phyloP scores from a whole-genome alignment of 306 rosid genomes.

The Fragaria iinumae region DNA sequence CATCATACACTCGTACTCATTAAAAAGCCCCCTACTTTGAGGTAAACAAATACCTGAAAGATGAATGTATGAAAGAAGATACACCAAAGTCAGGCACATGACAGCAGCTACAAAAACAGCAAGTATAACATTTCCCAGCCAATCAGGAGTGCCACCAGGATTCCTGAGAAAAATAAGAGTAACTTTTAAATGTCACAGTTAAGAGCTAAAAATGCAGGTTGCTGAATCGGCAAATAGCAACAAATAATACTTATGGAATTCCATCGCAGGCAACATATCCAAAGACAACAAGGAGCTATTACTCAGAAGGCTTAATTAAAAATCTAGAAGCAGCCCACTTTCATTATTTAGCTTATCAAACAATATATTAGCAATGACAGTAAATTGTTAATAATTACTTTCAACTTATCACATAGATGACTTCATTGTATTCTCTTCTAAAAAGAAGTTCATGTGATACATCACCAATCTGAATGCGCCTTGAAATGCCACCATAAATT shows the following conservation, averaged over 20 bases:
- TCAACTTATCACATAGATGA: neutral
- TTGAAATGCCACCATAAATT: neutral
- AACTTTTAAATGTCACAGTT: neutral
- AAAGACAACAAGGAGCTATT: neutral
- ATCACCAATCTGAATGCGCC: neutral
- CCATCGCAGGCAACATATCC: neutral
- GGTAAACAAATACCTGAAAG: slow-evolving; percentile 68
- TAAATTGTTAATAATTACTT: neutral
- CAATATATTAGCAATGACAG: neutral
- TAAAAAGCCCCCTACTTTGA: neutral
- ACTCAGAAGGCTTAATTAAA: neutral
- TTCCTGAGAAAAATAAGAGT: slow-evolving; percentile 49
- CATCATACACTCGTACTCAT: neutral
- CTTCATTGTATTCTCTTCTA: neutral
- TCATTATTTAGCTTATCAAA: neutral
- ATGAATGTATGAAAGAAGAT: slow-evolving; percentile 91
- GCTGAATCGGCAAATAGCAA: neutral
- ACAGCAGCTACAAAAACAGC: slow-evolving; percentile 58
- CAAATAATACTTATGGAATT: neutral
- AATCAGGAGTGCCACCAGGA: slow-evolving; percentile 87
- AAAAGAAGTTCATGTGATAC: neutral
- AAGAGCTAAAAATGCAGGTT: neutral
- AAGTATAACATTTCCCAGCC: slow-evolving; percentile 72
- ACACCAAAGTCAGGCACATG: slow-evolving; percentile 72
- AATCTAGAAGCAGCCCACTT: neutral